These are phyloP conservation scores for Ophiosphaerella narmari DNA, from an alignment of 2,329 filamentous ascomycete genomes.

Conservation along the genomic window DNA sequence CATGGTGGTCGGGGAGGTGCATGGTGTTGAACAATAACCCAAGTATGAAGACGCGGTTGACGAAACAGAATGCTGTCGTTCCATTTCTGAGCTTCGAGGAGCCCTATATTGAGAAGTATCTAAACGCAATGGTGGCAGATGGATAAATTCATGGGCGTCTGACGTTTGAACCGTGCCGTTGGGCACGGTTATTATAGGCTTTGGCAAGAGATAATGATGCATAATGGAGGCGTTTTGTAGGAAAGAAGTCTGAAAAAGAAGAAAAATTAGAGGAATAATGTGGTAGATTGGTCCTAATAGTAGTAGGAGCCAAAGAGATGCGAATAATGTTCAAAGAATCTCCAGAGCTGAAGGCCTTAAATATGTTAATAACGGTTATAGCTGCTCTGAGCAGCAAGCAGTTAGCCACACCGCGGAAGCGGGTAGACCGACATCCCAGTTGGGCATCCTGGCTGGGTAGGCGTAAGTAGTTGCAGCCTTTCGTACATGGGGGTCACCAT, in stretches of 20 bases:
- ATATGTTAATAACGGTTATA: not conserved
- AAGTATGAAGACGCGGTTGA: slow-evolving; percentile 1
- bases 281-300: not conserved
- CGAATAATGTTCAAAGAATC: not conserved
- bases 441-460: not conserved
- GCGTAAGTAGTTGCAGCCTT: slow-evolving; percentile 4
- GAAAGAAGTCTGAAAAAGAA: not conserved
- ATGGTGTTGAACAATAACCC: not conserved
- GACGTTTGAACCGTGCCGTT: not conserved
- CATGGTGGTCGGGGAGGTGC: not conserved
- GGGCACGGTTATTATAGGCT: not conserved
- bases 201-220: not conserved
- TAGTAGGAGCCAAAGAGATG: not conserved
- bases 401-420: slow-evolving; percentile 8
- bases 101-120: not conserved
- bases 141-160: not conserved
- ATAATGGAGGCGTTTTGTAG: not conserved
- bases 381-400: slow-evolving; percentile 7
- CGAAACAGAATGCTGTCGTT: slow-evolving; percentile 2
- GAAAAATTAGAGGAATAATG: not conserved
- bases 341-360: slow-evolving; percentile 1
- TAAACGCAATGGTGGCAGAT: not conserved
- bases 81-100: not conserved
- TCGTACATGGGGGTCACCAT: slow-evolving; percentile 2
- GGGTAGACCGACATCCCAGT: not conserved